Percentiles rank a stretch among this genome's conserved stretches.
Evolutionary conservation across 2,329 filamentous ascomycete genomes (phyloP).

Genomic region (Penicillium sp.): DNA sequence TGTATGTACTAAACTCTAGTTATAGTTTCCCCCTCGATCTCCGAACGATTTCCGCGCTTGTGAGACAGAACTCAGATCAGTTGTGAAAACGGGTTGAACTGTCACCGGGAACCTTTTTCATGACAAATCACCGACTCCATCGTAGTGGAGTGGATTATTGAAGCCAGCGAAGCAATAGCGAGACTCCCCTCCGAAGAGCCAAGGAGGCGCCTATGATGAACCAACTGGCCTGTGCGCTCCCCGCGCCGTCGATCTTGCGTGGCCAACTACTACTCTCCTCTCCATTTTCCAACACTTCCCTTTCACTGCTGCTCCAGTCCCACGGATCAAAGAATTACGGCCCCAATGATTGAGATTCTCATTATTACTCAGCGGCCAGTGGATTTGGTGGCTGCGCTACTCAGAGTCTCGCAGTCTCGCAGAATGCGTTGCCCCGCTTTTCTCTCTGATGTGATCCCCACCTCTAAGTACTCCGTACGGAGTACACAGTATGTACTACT

Average conservation of each 20-base stretch:
- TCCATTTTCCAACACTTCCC: neutral
- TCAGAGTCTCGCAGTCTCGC: conserved; percentile 4
- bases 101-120: neutral
- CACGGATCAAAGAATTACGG: neutral
- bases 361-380: neutral
- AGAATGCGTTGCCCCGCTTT: neutral
- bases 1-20: neutral
- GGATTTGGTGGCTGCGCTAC: neutral
- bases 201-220: conserved; percentile 12
- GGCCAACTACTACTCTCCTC: neutral
- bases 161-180: conserved; percentile 3
- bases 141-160: neutral
- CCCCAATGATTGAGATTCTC: neutral
- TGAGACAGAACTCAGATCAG: neutral
- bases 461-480: too few species aligned
- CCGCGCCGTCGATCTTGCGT: conserved; percentile 15
- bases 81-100: too few species aligned
- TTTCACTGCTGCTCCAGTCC: too few species aligned
- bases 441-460: neutral
- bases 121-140: neutral
- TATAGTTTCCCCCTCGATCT: neutral
- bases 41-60: conserved; percentile 1
- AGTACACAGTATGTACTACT: too few species aligned
- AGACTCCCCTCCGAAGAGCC: conserved; percentile 1
- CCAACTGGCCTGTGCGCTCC: conserved; percentile 5